phyloP scores from a whole-genome alignment of 2,329 filamentous ascomycete genomes.

The Ophiocordyceps unilateralis region DNA sequence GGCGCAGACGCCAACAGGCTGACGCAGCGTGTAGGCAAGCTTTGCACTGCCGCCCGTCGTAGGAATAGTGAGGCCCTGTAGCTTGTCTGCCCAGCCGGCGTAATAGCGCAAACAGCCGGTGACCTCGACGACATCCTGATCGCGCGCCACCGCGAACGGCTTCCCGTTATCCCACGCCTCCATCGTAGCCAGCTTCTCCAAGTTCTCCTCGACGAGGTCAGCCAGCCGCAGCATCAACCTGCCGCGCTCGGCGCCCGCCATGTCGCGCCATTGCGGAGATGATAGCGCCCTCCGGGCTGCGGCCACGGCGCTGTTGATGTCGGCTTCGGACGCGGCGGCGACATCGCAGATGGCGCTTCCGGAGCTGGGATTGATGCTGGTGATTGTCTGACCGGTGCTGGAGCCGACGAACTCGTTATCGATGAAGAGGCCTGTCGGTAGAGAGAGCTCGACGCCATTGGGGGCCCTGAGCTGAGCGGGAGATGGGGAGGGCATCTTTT shows the following conservation, averaged over 20 bases:
- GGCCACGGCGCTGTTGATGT: slow-evolving; percentile 61
- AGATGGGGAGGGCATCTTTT: background rate
- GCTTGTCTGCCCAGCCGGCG: slow-evolving; percentile 83
- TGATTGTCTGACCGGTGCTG: slow-evolving; percentile 77
- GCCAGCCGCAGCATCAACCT: slow-evolving; percentile 58
- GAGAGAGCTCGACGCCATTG: slow-evolving; percentile 49
- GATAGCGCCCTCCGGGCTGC: slow-evolving; percentile 79
- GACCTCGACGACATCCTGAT: slow-evolving; percentile 51
- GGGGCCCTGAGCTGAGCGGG: slow-evolving; percentile 14
- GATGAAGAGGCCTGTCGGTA: slow-evolving; percentile 64
- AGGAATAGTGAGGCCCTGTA: slow-evolving; percentile 72
- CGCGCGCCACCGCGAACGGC: slow-evolving; percentile 57
- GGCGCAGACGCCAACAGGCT: slow-evolving; percentile 53
- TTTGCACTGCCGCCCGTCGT: slow-evolving; percentile 43
- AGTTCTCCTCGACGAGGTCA: slow-evolving; percentile 63
- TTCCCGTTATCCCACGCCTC: slow-evolving; percentile 85
- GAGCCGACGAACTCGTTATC: slow-evolving; percentile 74
- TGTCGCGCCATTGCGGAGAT: slow-evolving; percentile 47
- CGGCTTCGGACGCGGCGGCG: slow-evolving; percentile 75
- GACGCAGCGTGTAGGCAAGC: background rate
- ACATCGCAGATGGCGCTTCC: slow-evolving; percentile 76
- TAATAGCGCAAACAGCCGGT: slow-evolving; percentile 55
- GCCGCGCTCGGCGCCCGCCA: slow-evolving; percentile 52
- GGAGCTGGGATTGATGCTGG: slow-evolving; percentile 75
- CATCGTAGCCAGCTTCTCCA: slow-evolving; percentile 58